Evolutionary conservation across 2,329 filamentous ascomycete genomes (phyloP).

Genomic region (Teratosphaeriaceae sp.): DNA sequence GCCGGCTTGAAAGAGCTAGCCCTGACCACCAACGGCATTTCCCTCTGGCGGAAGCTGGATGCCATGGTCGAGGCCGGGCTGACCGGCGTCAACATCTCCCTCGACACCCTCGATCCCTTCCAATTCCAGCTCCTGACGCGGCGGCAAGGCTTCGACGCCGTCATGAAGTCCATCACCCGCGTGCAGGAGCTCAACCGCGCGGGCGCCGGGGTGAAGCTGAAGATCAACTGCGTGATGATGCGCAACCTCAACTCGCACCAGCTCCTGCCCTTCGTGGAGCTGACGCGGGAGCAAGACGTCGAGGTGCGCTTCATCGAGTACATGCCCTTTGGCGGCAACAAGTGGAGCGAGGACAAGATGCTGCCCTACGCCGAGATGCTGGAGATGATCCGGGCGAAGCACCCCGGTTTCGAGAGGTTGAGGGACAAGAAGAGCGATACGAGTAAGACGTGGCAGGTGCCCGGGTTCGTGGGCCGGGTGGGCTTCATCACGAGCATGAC

Average conservation of each 20-base stretch:
- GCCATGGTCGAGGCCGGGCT: slow-evolving; percentile 87
- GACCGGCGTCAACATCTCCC: slow-evolving; percentile 86
- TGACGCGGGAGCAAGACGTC: slow-evolving; percentile 78
- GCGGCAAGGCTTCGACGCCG: slow-evolving; percentile 80
- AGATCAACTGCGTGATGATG: slow-evolving; percentile 98
- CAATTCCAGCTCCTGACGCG: slow-evolving; percentile 97
- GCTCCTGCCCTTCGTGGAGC: slow-evolving; percentile 81
- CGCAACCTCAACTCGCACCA: slow-evolving; percentile 87
- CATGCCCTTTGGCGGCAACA: slow-evolving; percentile 98
- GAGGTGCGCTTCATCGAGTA: slow-evolving; percentile 99
- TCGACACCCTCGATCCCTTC: slow-evolving; percentile 93
- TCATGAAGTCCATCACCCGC: slow-evolving; percentile 81
- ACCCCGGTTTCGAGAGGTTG: slow-evolving; percentile 65
- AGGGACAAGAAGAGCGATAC: slow-evolving; percentile 83
- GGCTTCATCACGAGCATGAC: slow-evolving; percentile 99
- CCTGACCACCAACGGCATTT: slow-evolving; percentile 89
- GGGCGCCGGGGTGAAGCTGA: slow-evolving; percentile 83
- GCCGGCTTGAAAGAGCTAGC: slow-evolving; percentile 81
- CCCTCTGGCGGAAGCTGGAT: slow-evolving; percentile 83
- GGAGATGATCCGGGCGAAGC: slow-evolving; percentile 64
- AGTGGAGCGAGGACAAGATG: slow-evolving; percentile 93
- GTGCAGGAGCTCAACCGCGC: slow-evolving; percentile 81
- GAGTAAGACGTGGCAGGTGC: slow-evolving; percentile 87
- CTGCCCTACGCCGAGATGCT: slow-evolving; percentile 87
- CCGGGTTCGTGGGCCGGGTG: slow-evolving; percentile 79